Evolutionary conservation across 352 stramenopile species (phyloP), one percentile per base, ranked within the genome.

Genomic region (Pythium brachiatum): DNA sequence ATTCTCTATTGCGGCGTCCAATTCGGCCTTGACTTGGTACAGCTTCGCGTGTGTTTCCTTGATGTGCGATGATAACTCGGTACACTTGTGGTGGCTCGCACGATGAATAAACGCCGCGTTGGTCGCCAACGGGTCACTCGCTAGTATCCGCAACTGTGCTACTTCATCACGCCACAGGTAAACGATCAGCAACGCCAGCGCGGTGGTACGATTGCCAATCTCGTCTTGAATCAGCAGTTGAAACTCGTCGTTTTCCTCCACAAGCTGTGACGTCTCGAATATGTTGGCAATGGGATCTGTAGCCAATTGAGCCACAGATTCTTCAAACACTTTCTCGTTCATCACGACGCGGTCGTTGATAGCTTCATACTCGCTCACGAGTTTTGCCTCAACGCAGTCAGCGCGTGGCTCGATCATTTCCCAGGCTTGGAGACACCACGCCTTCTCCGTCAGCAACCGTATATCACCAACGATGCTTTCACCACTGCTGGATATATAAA

Each of bases 161-260:
- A 4, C 48, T 2, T 55, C 32, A 6, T 57, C 18, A 13, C 32
- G 32, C 58, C 59, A 68, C 21, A 46, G 41, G 29, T 68, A 69
- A 18, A 53, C 46, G 2, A 73, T 71, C 6, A 84, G 50, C 52
- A 72, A 26, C 8, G 78, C 74, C n/a, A 81, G 54, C 26, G 65
- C 69, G 15, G 65, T 51, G 54, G 76, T 74, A 6, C 71, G 68
- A 12, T 58, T 66, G 25, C 4, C 36, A 23, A 70, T 72, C 36
- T 82, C 68, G 9, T 32, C n/a, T 44, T 60, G 47, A 32, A 86
- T 77, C 20, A 62, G 69, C 29, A n/a, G 47, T 13, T 70, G 59
- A 9, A 83, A 43, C 50, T 81, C 73, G 38, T 73, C 55, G 27
- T 84, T 64, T 65, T 81, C 73, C 2, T 53, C 71, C 31, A 69